Conservation (phyloP, 2,329 filamentous ascomycete genomes). For the Phaeosphaeria sp. region DNA sequence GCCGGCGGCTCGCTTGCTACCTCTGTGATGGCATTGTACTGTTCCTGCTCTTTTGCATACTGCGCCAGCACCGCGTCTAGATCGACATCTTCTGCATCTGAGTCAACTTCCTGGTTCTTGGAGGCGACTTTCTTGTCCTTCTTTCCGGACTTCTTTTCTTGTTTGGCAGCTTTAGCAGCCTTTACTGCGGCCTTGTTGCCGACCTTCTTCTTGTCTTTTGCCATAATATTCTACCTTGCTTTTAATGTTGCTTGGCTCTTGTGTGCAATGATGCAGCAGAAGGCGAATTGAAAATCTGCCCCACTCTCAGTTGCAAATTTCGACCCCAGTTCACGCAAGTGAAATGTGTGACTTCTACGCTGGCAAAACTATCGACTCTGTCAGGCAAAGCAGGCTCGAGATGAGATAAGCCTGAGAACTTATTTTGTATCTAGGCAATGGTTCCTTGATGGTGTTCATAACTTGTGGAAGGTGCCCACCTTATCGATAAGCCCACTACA, state of each 20-base stretch:
- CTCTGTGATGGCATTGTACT: slow-evolving; percentile 93
- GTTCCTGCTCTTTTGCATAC: slow-evolving; percentile 89
- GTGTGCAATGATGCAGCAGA: background rate
- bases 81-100: slow-evolving; percentile 90
- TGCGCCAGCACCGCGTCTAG: slow-evolving; percentile 92
- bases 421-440: background rate
- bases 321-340: background rate
- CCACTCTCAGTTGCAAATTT: slow-evolving; percentile 28
- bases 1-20: slow-evolving; percentile 73
- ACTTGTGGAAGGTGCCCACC: slow-evolving; percentile 1
- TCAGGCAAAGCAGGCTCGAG: background rate
- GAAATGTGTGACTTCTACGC: background rate
- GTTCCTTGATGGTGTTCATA: background rate
- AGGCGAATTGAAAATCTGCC: slow-evolving; percentile 10
- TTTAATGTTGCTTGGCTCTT: background rate
- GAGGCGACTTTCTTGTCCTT: slow-evolving; percentile 81
- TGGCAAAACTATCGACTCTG: background rate
- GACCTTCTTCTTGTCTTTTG: slow-evolving; percentile 60
- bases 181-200: slow-evolving; percentile 56
- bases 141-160: slow-evolving; percentile 78
- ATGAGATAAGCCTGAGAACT: background rate
- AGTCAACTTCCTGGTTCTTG: slow-evolving; percentile 76
- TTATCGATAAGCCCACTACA: slow-evolving; percentile 29
- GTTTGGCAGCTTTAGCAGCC: slow-evolving; percentile 69
- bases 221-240: slow-evolving; percentile 45